A percentile compares a stretch with the other conserved stretches of the same genome.
Evolutionary conservation across 2,329 filamentous ascomycete species (phyloP).

Genomic region (Pseudogymnoascus sp.): DNA sequence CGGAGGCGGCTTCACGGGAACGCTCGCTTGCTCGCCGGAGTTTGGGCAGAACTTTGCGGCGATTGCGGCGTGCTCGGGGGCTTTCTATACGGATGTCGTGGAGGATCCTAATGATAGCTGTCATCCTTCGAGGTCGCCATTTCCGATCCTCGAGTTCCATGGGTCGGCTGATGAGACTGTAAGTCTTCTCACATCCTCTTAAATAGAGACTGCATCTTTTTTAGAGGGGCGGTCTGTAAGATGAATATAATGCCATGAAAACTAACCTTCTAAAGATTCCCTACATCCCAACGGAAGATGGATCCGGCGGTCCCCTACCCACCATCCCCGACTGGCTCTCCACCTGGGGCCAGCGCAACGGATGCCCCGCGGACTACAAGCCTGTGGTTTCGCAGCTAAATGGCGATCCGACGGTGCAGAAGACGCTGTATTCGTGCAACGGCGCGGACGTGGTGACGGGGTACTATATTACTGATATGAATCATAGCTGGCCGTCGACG

Average conservation of each 20-base stretch:
- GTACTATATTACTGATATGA: constrained; percentile 20
- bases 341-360: constrained; percentile 33
- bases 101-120: constrained; percentile 27
- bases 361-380: constrained; percentile 20
- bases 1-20: constrained; percentile 34
- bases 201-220: not conserved
- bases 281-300: constrained; percentile 29
- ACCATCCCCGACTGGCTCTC: constrained; percentile 34
- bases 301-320: constrained; percentile 37
- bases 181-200: not conserved
- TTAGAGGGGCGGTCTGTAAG: not conserved
- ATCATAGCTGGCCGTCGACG: constrained; percentile 35
- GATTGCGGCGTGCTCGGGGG: constrained; percentile 36
- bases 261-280: not conserved
- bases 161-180: constrained; percentile 24
- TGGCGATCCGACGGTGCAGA: constrained; percentile 21
- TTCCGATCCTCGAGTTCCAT: constrained; percentile 44
- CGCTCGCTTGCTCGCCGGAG: constrained; percentile 33
- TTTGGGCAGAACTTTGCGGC: constrained; percentile 34
- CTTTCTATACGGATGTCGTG: constrained; percentile 33
- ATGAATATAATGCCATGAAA: not conserved
- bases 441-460: not conserved
- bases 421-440: constrained; percentile 16
- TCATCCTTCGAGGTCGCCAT: constrained; percentile 26
- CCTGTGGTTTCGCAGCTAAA: constrained; percentile 27